Conservation (phyloP, 1,139 yeast genomes). For the Zygoascus meyerae region DNA sequence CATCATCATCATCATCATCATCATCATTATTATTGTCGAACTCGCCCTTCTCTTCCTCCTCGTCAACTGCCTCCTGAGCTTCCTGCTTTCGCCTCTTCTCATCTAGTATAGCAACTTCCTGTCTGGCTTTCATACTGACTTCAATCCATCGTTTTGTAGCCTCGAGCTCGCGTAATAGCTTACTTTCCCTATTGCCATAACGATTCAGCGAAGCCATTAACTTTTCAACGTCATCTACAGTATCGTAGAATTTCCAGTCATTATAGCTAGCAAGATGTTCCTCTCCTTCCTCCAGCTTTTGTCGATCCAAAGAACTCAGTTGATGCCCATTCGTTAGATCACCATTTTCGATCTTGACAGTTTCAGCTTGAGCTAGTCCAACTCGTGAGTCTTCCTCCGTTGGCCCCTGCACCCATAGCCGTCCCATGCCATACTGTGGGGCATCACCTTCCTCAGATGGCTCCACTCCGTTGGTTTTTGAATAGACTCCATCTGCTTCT, state of each 20-base stretch:
- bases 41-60: conserved; percentile 18
- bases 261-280: conserved; percentile 47
- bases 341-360: conserved; percentile 8
- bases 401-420: conserved; percentile 94
- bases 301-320: conserved; percentile 21
- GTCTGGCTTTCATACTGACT: conserved; percentile 56
- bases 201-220: conserved; percentile 65
- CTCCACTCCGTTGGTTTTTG: too few relatives aligned
- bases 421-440: conserved; percentile 76
- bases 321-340: conserved; percentile 21
- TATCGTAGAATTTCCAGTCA: conserved; percentile 71
- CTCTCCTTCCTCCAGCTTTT: conserved; percentile 71
- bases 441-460: conserved; percentile 25
- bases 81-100: conserved; percentile 24
- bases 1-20: conserved; percentile 15
- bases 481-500: conserved; percentile 46
- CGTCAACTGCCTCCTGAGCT: conserved; percentile 20
- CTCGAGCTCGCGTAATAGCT: conserved; percentile 55
- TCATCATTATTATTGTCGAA: conserved; percentile 14
- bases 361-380: conserved; percentile 31
- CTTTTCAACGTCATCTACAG: conserved; percentile 50
- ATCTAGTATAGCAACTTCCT: conserved; percentile 37
- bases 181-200: conserved; percentile 71
- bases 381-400: conserved; percentile 51
- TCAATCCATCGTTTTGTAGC: conserved; percentile 45